These are phyloP conservation scores for Cudoniella acicularis DNA, from an alignment of 495 filamentous ascomycete genomes.

Conservation along the genomic window DNA sequence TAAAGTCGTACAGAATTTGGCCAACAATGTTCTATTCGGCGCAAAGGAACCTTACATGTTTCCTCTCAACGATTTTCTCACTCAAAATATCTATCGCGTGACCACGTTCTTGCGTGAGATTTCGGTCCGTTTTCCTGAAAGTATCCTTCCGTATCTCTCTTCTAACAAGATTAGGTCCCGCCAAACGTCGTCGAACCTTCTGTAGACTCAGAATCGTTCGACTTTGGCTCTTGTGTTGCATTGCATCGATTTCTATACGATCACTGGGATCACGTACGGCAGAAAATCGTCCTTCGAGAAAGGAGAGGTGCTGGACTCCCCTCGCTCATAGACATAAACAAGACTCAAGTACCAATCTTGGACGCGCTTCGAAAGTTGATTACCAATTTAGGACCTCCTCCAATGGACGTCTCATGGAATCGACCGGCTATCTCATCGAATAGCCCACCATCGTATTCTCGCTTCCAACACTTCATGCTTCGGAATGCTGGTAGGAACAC, in stretches of 20 bases:
- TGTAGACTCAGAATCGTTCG: constrained; percentile 50
- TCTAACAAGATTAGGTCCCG: constrained; percentile 31
- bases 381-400: constrained; percentile 58
- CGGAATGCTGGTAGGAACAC: constrained; percentile 58
- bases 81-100: constrained; percentile 58
- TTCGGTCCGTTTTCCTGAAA: constrained; percentile 37
- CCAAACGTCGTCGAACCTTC: constrained; percentile 33
- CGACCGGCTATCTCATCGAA: constrained; percentile 55
- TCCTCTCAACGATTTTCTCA: constrained; percentile 61
- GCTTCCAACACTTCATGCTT: constrained; percentile 69
- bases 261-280: constrained; percentile 63
- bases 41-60: constrained; percentile 68
- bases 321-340: constrained; percentile 43
- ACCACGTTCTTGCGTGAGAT: constrained; percentile 62
- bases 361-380: constrained; percentile 55
- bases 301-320: constrained; percentile 47
- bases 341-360: constrained; percentile 42
- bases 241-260: constrained; percentile 65
- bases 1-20: constrained; percentile 64
- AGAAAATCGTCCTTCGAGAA: constrained; percentile 56
- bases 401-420: constrained; percentile 61
- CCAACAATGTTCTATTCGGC: constrained; percentile 68
- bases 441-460: constrained; percentile 55
- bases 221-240: constrained; percentile 63
- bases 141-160: constrained; percentile 1